These are phyloP conservation scores for Ascochyta pisi DNA, from an alignment of 2,329 filamentous ascomycete genomes.

Conservation along the genomic window DNA sequence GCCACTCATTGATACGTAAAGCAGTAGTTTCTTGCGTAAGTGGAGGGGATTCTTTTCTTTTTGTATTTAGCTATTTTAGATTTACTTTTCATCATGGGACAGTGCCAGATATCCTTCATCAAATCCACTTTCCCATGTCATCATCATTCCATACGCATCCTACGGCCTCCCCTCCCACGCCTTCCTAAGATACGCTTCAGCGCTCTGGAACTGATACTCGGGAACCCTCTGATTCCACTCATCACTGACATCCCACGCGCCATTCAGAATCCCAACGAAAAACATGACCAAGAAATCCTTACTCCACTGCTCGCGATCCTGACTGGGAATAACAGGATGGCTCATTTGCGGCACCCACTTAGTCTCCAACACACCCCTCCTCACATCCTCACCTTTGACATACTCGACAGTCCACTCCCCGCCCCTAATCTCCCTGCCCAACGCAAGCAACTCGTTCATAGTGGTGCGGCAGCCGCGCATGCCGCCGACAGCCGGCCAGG, in stretches of 20 bases:
- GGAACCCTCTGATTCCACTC: constrained; percentile 57
- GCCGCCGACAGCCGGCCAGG: constrained; percentile 40
- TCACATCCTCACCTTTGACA: constrained; percentile 57
- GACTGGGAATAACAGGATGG: constrained; percentile 47
- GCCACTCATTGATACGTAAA: constrained; percentile 42
- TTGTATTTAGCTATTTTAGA: neutral
- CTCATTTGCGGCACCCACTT: constrained; percentile 51
- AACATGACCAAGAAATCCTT: constrained; percentile 53
- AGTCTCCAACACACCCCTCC: constrained; percentile 49
- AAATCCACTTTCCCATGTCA: neutral
- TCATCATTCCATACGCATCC: neutral
- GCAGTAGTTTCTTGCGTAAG: too few relatives aligned
- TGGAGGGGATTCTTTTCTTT: neutral
- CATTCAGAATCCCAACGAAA: constrained; percentile 51
- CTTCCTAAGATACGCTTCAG: constrained; percentile 53
- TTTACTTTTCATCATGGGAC: neutral
- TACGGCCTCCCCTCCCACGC: constrained; percentile 52
- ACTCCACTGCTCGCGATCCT: constrained; percentile 44
- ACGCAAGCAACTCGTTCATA: constrained; percentile 35
- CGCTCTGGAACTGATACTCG: constrained; percentile 52
- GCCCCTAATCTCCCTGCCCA: constrained; percentile 40
- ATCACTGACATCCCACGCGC: constrained; percentile 54
- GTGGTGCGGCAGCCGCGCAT: constrained; percentile 33
- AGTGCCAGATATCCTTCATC: neutral
- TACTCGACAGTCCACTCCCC: constrained; percentile 51